These are phyloP conservation scores for Talaromyces sp. DNA, from an alignment of 2,329 filamentous ascomycete species.

Conservation along the genomic window DNA sequence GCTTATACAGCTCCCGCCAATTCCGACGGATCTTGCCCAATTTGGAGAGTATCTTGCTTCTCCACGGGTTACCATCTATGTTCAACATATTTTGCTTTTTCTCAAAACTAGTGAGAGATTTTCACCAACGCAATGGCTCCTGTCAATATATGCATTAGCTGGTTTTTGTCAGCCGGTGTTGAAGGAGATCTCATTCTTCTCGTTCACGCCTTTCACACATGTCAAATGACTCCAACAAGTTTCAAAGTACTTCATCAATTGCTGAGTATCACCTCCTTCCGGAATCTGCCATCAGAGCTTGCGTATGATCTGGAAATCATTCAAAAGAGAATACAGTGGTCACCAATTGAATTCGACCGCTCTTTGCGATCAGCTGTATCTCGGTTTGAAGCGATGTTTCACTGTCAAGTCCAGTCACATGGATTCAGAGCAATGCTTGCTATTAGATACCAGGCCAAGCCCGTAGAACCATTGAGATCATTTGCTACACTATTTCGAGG, in stretches of 20 bases:
- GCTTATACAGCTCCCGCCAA: not conserved
- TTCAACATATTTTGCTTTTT: not conserved
- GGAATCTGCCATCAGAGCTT: not conserved
- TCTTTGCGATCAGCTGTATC: not conserved
- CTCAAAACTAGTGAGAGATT: not conserved
- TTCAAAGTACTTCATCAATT: not conserved
- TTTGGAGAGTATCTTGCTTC: not conserved
- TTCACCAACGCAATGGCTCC: not conserved
- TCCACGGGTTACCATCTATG: not conserved
- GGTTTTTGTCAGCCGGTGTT: not conserved
- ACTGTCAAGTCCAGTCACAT: not conserved
- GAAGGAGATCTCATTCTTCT: not conserved
- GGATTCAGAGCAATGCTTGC: not conserved
- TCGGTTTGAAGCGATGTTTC: not conserved
- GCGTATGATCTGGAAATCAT: not conserved
- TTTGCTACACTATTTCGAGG: not conserved
- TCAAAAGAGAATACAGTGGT: not conserved
- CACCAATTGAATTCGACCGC: not conserved
- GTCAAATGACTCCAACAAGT: not conserved
- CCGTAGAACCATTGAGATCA: not conserved
- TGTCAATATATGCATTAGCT: not conserved
- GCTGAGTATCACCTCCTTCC: not conserved
- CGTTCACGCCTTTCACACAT: not conserved
- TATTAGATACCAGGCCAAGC: not conserved
- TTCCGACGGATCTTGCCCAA: not conserved